Percentiles rank a stretch among this genome's conserved stretches.
Conservation (phyloP, 495 filamentous ascomycete species). For the Xylaria sp. region DNA sequence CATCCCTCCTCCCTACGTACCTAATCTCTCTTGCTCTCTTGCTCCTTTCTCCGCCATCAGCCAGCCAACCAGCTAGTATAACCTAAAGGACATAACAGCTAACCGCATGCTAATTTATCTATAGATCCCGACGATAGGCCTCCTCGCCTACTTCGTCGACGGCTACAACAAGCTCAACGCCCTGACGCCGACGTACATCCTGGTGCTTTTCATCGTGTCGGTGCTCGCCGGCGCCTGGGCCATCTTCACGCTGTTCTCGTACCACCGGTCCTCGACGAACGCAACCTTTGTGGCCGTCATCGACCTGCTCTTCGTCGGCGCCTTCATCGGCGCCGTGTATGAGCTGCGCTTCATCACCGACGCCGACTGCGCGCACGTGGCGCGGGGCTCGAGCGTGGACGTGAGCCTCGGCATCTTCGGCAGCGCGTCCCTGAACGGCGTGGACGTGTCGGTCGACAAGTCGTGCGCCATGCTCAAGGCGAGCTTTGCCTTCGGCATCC, state of each 20-base stretch:
- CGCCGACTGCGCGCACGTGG: constrained; percentile 69
- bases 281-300: constrained; percentile 78
- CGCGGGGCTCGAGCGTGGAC: constrained; percentile 51
- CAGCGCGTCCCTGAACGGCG: constrained; percentile 49
- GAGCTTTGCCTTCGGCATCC: constrained; percentile 83
- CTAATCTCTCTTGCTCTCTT: not conserved
- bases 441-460: constrained; percentile 67
- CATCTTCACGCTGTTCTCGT: constrained; percentile 80
- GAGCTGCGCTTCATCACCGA: constrained; percentile 72
- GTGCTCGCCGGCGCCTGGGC: constrained; percentile 81
- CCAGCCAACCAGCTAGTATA: too few relatives aligned
- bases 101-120: constrained; percentile 15
- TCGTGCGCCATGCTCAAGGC: constrained; percentile 89
- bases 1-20: not conserved
- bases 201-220: constrained; percentile 90
- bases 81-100: not conserved
- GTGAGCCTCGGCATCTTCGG: constrained; percentile 69
- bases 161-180: constrained; percentile 70
- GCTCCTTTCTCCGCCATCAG: not conserved
- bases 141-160: constrained; percentile 87
- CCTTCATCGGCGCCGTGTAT: constrained; percentile 81
- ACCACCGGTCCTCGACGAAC: constrained; percentile 73
- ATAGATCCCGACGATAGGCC: constrained; percentile 84
- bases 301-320: constrained; percentile 82
- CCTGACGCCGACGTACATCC: constrained; percentile 80